Conservation (phyloP, 2,329 filamentous ascomycete genomes). For the Didymella exigua region DNA sequence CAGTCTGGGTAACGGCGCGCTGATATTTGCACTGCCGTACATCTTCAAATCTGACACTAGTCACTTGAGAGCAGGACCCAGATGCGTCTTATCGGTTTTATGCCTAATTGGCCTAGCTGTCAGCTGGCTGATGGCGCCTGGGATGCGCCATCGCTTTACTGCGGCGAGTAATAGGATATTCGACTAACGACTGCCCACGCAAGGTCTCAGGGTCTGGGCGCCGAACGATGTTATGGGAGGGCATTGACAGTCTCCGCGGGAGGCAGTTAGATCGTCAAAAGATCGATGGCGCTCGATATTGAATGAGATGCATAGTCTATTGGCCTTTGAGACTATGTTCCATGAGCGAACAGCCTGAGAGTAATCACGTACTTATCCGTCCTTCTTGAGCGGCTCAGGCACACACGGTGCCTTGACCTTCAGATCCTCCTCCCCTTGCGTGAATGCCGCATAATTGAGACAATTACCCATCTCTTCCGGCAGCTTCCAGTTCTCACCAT, state of each 20-base stretch:
- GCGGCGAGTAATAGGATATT: too few relatives aligned
- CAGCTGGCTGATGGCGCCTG: too few relatives aligned
- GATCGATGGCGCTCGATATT: neutral
- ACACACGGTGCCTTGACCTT: neutral
- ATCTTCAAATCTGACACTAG: too few relatives aligned
- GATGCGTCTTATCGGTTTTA: too few relatives aligned
- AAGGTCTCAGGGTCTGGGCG: too few relatives aligned
- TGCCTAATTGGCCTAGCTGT: too few relatives aligned
- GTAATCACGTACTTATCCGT: neutral
- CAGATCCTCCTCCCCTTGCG: slow-evolving; percentile 11
- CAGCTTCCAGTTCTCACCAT: slow-evolving; percentile 7
- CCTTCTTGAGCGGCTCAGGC: neutral
- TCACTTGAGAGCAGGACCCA: too few relatives aligned
- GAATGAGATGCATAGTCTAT: neutral
- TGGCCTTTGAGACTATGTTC: neutral
- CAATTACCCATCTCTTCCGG: slow-evolving; percentile 13
- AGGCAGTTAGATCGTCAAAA: neutral
- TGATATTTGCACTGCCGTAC: too few relatives aligned
- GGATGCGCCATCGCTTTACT: too few relatives aligned
- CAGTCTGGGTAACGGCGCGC: too few relatives aligned
- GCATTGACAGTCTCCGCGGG: neutral
- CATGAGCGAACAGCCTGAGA: neutral
- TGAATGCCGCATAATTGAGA: slow-evolving; percentile 13
- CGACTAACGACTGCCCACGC: too few relatives aligned
- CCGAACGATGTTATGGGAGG: too few relatives aligned